A percentile compares a stretch with the other conserved stretches of the same genome.
Conservation (phyloP, 495 filamentous ascomycete genomes). For the Tuber microsphaerosporum region DNA sequence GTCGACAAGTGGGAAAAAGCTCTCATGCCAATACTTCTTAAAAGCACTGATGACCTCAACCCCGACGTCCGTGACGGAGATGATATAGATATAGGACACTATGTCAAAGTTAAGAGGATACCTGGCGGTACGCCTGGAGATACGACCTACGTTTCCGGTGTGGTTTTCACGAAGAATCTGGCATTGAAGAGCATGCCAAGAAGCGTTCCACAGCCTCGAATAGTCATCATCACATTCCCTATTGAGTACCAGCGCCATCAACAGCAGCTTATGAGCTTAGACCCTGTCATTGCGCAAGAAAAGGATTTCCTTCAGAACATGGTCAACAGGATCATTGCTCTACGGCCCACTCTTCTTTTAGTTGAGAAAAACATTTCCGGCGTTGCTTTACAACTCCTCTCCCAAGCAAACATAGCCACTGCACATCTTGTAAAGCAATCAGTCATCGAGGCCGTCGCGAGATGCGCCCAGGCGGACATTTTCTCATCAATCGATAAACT, state of each 20-base stretch:
- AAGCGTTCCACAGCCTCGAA: conserved; percentile 72
- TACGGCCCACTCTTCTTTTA: conserved; percentile 76
- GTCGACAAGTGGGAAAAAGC: conserved; percentile 79
- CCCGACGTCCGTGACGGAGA: conserved; percentile 83
- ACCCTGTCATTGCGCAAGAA: conserved; percentile 94
- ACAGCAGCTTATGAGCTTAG: conserved; percentile 96
- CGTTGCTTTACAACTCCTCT: conserved; percentile 76
- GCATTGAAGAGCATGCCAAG: conserved; percentile 93
- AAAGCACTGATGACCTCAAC: conserved; percentile 89
- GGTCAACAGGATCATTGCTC: conserved; percentile 79
- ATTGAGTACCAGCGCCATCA: conserved; percentile 89
- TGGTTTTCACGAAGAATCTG: conserved; percentile 95
- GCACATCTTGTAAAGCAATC: conserved; percentile 94
- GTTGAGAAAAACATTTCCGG: conserved; percentile 87
- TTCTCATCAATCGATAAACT: conserved; percentile 95
- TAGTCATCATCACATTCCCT: conserved; percentile 88
- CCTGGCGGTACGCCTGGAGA: conserved; percentile 82
- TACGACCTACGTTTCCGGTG: conserved; percentile 86
- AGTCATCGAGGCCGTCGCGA: conserved; percentile 86
- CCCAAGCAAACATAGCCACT: conserved; percentile 80
- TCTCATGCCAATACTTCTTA: conserved; percentile 80
- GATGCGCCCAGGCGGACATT: conserved; percentile 82
- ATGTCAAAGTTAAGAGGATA: conserved; percentile 95
- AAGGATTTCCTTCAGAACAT: conserved; percentile 89
- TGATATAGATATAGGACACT: conserved; percentile 97